A percentile compares a stretch with the other conserved stretches of the same genome.
Conservation (phyloP, 352 stramenopile species). For the Pythium monospermum region DNA sequence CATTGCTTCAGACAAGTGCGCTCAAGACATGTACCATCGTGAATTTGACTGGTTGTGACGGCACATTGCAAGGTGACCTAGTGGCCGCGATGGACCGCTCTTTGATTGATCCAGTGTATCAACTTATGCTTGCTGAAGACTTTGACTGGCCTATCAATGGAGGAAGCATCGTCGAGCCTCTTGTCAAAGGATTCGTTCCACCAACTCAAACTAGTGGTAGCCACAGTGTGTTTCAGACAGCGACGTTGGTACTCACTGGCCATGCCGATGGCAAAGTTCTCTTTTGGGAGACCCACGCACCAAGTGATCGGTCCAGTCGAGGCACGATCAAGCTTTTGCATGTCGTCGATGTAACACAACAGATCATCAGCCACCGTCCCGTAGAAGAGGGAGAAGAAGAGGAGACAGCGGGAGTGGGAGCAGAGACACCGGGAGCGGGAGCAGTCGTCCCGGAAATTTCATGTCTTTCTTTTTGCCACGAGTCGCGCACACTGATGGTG, state of each 20-base stretch:
- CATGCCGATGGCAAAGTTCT: slow-evolving; percentile 49
- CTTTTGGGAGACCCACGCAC: slow-evolving; percentile 57
- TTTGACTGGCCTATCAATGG: slow-evolving; percentile 76
- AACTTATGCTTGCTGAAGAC: slow-evolving; percentile 32
- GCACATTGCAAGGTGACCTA: slow-evolving; percentile 43
- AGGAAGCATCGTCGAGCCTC: slow-evolving; percentile 43
- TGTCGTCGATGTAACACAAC: slow-evolving; percentile 33
- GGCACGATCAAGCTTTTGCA: slow-evolving; percentile 54
- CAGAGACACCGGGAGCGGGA: slow-evolving; percentile 41
- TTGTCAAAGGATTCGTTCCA: slow-evolving; percentile 44
- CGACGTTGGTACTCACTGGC: slow-evolving; percentile 49
- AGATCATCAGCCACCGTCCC: slow-evolving; percentile 49
- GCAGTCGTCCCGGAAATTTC: slow-evolving; percentile 53
- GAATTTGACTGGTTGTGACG: slow-evolving; percentile 32
- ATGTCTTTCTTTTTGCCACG: slow-evolving; percentile 33
- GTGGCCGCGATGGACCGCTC: slow-evolving; percentile 29
- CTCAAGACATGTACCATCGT: slow-evolving; percentile 43
- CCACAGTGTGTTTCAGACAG: slow-evolving; percentile 29
- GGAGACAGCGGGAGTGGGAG: slow-evolving; percentile 46
- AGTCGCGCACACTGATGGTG: not conserved
- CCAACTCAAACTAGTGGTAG: slow-evolving; percentile 20
- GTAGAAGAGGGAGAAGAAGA: slow-evolving; percentile 40
- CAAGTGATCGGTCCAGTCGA: slow-evolving; percentile 44
- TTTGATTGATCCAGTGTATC: slow-evolving; percentile 26
- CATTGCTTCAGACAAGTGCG: slow-evolving; percentile 46